A percentile compares a stretch with the other conserved stretches of the same genome.
These are phyloP conservation scores for Graphilbum fragrans DNA, from an alignment of 2,329 filamentous ascomycete species.

Conservation along the genomic window DNA sequence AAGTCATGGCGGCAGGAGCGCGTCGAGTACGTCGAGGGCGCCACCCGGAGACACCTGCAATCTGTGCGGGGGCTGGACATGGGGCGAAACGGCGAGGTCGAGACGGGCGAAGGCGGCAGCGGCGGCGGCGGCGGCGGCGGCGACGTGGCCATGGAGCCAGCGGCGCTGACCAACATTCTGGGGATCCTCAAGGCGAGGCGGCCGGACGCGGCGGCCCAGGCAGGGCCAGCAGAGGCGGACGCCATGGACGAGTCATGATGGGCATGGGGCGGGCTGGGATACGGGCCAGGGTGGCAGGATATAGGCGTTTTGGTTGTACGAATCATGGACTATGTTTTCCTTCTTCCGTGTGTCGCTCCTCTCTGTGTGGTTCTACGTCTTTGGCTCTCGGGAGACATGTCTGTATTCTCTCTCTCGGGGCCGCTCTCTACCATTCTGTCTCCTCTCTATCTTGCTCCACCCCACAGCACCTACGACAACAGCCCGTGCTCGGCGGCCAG, in stretches of 20 bases:
- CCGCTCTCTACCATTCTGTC: background rate
- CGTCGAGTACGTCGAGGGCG: slow-evolving; percentile 70
- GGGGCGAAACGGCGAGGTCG: slow-evolving; percentile 44
- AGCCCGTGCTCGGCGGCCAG: slow-evolving; percentile 28
- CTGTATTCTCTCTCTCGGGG: background rate
- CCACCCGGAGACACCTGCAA: slow-evolving; percentile 68
- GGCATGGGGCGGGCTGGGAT: background rate
- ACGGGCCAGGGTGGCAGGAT: background rate
- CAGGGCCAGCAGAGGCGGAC: slow-evolving; percentile 1
- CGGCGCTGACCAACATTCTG: slow-evolving; percentile 10
- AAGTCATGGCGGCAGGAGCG: slow-evolving; percentile 58
- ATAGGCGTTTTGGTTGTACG: background rate
- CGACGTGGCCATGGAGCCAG: slow-evolving; percentile 32
- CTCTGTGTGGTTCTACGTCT: too few species aligned
- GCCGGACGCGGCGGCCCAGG: background rate
- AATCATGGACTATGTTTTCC: background rate
- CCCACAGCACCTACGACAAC: too few species aligned
- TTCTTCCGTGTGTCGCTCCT: too few species aligned
- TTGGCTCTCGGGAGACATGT: too few species aligned
- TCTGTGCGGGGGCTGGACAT: slow-evolving; percentile 54
- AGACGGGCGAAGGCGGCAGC: slow-evolving; percentile 24
- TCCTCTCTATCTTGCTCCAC: background rate
- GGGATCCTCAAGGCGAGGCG: slow-evolving; percentile 6
- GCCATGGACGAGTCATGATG: slow-evolving; percentile 17
- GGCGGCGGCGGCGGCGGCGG: slow-evolving; percentile 24